Percentiles rank a stretch among this genome's conserved stretches.
Conservation (phyloP, 768 basidiomycete species). For the Peribolospora baueri region DNA sequence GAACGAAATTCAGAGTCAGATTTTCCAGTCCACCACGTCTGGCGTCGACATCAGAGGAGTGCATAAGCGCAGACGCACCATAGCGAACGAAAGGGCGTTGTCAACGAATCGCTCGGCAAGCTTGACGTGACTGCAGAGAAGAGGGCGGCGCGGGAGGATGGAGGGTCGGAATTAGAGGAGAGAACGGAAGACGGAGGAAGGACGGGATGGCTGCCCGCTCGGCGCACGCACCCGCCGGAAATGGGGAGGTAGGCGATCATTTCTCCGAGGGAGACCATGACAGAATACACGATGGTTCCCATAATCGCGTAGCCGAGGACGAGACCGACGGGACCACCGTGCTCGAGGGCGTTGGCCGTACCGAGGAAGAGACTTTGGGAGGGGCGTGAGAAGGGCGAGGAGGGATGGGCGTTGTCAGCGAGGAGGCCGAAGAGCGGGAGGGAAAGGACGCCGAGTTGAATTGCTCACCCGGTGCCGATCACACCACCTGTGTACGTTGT, state of each 20-base stretch:
- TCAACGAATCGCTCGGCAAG: slow-evolving; percentile 12
- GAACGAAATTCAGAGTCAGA: no score
- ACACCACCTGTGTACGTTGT: no score
- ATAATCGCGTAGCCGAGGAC: slow-evolving; percentile 37
- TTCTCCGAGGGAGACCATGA: slow-evolving; percentile 11
- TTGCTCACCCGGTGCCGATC: no score
- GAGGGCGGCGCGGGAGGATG: slow-evolving; percentile 1
- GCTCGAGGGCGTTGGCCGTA: slow-evolving; percentile 27
- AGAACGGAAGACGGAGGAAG: slow-evolving; percentile 4
- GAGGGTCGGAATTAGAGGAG: neutral
- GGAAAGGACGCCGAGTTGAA: no score
- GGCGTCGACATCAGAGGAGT: no score
- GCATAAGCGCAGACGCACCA: slow-evolving; percentile 7
- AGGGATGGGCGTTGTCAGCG: no score
- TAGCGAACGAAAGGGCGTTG: slow-evolving; percentile 11
- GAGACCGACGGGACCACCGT: slow-evolving; percentile 51
- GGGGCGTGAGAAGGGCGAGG: no score
- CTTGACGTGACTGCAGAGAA: slow-evolving; percentile 8
- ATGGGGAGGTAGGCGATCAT: slow-evolving; percentile 8
- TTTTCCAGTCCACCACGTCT: no score
- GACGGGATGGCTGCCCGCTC: slow-evolving; percentile 23
- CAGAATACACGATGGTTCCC: slow-evolving; percentile 14
- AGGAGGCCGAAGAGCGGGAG: no score
- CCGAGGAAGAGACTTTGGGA: slow-evolving; percentile 22
- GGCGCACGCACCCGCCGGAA: neutral